Evolutionary conservation across 2,329 filamentous ascomycete species (phyloP).

Genomic region (Aplosporella prunicola): DNA sequence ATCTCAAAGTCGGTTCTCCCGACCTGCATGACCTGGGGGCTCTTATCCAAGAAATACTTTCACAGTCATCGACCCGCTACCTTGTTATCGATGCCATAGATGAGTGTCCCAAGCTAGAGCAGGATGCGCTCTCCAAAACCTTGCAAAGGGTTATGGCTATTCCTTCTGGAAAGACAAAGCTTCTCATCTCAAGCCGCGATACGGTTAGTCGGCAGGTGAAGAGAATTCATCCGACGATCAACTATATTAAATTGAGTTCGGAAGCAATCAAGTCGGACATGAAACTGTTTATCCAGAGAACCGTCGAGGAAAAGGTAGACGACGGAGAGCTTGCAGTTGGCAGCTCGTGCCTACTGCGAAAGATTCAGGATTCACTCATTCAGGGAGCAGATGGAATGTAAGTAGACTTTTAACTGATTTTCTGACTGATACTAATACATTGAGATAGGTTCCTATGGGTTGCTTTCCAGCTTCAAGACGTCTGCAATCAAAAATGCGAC

Average conservation of each 20-base stretch:
- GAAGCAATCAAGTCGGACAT: background rate
- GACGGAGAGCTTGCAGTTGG: background rate
- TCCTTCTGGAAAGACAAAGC: background rate
- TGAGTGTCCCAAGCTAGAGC: background rate
- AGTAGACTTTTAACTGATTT: background rate
- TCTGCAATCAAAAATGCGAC: background rate
- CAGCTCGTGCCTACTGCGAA: background rate
- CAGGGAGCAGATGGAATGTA: background rate
- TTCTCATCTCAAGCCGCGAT: background rate
- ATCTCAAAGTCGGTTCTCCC: background rate
- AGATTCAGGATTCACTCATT: background rate
- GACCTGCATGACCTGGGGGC: background rate
- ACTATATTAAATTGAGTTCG: background rate
- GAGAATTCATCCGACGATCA: background rate
- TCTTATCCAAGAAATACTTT: background rate
- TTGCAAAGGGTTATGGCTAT: background rate
- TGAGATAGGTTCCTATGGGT: constrained; percentile 2
- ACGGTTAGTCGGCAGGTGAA: background rate
- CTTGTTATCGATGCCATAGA: background rate
- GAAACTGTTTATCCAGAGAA: background rate
- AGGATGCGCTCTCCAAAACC: background rate
- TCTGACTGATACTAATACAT: background rate
- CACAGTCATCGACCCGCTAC: background rate
- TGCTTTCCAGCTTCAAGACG: background rate
- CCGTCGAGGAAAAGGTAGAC: background rate